Base-by-base conservation (phyloP, 202 grass and related monocot genomes). In the Panicum virgatum region DNA sequence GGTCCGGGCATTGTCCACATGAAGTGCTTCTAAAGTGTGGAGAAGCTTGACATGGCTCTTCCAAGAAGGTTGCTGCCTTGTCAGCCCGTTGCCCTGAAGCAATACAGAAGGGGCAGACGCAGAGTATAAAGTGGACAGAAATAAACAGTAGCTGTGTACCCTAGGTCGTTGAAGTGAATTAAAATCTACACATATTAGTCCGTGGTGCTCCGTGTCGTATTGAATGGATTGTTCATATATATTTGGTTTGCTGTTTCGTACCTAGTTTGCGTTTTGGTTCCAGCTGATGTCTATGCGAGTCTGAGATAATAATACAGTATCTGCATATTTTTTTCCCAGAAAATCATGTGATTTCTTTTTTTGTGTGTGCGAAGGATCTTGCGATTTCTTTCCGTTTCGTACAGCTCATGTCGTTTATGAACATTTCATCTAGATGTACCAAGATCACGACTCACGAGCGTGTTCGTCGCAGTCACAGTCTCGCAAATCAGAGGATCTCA, bases 1-100 rank as follows among this genome's bases (percentile, higher is more conserved):
- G 91, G 94, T 78, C 91, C 94, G 1, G 69, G 85, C 32, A 97
- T 94, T 61, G 94, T 97, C 46, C 94, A 97, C 87, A 92, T 92
- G 89, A 97, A 94, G 72, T 97, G 94, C 69, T 97, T 97, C 85
- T 94, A 46, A 90, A n/a, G n/a, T n/a, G 60, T 43, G 3, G 3
- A 5, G 2, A 61, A 64, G 67, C 54, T 44, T 76, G 76, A 43
- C 5, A 53, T 59, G 9, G 47, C 53, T 26, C n/a, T 2, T 53
- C 30, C 25, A 14, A 11, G 37, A 26, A 37, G 8, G 46, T 18
- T 12, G 8, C 36, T 7, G 13, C 23, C 46, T 20, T 3, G 20
- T 66, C 18, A 27, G 19, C 38, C 29, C 11, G 50, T 74, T 56
- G 20, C 32, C 69, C 34, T 1, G 45, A 73, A 57, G 34, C 30